Evolutionary conservation across 805 yeast species (phyloP).

Genomic region (Brettanomyces custersianus): DNA sequence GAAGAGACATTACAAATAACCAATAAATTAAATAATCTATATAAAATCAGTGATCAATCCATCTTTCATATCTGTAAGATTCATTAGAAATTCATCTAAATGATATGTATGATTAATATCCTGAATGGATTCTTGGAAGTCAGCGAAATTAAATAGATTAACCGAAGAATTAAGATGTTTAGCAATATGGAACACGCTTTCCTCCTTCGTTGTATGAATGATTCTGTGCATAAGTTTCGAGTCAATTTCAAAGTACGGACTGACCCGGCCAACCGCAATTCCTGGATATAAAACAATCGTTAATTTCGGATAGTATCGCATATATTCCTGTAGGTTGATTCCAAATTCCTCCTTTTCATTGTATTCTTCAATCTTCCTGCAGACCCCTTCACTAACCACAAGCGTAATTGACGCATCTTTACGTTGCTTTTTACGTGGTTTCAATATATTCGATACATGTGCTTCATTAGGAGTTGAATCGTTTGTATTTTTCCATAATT

Average conservation of each 20-base stretch:
- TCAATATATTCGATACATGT: not conserved
- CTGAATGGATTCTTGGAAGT: conserved; percentile 8
- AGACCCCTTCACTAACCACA: conserved; percentile 10
- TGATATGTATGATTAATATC: conserved; percentile 15
- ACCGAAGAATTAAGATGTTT: conserved; percentile 33
- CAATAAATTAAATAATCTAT: not conserved
- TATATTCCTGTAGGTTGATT: conserved; percentile 4
- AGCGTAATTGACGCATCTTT: conserved; percentile 10
- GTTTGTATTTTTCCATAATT: not conserved
- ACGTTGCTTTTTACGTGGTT: conserved; percentile 2
- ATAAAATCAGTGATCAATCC: conserved; percentile 1
- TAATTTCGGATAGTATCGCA: conserved; percentile 14
- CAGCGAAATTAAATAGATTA: conserved; percentile 17
- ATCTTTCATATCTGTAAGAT: conserved; percentile 13
- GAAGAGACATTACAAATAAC: conserved; percentile 32
- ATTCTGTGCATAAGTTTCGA: conserved; percentile 22
- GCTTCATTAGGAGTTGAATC: not conserved
- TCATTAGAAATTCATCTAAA: conserved; percentile 17
- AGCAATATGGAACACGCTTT: conserved; percentile 46
- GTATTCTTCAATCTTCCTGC: conserved; percentile 6
- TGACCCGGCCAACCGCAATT: conserved; percentile 9
- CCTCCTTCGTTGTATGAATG: conserved; percentile 37
- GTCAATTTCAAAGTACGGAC: conserved; percentile 15
- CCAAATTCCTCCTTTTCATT: conserved; percentile 6
- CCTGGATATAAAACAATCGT: conserved; percentile 22